Evolutionary conservation across 805 yeast genomes (phyloP).

Genomic region (Starmerella roubikii): DNA sequence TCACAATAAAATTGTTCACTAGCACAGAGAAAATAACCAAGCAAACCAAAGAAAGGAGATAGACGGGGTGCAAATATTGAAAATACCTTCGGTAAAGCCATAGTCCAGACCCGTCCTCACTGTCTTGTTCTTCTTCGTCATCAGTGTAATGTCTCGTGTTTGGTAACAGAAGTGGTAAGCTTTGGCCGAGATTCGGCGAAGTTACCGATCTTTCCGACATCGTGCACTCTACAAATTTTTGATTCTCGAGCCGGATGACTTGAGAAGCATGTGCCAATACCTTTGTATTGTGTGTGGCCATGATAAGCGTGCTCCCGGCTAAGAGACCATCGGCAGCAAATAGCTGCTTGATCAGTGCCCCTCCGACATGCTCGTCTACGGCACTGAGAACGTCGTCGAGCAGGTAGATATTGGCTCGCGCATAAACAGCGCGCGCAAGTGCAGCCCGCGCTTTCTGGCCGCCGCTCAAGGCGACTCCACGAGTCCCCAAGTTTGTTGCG

Average conservation of each 20-base stretch:
- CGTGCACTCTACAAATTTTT: too few species aligned
- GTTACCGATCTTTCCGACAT: too few species aligned
- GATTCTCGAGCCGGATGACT: constrained; percentile 50
- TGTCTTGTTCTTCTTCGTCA: not conserved
- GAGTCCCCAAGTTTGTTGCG: constrained; percentile 64
- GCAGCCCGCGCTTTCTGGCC: constrained; percentile 75
- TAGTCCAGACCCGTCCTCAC: not conserved
- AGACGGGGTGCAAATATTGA: not conserved
- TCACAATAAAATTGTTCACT: not conserved
- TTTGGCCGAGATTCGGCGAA: too few species aligned
- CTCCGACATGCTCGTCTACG: constrained; percentile 72
- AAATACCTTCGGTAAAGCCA: not conserved
- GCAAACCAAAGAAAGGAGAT: not conserved
- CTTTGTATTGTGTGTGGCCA: constrained; percentile 78
- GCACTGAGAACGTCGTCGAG: constrained; percentile 72
- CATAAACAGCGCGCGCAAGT: constrained; percentile 65
- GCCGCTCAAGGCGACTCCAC: constrained; percentile 71
- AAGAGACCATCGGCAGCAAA: constrained; percentile 68
- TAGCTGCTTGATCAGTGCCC: constrained; percentile 57
- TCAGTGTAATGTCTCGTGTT: too few species aligned
- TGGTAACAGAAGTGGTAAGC: too few species aligned
- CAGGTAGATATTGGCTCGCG: constrained; percentile 48
- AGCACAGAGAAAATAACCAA: not conserved
- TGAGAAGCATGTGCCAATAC: constrained; percentile 62
- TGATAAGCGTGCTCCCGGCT: constrained; percentile 53